Base-by-base conservation (phyloP, 208 protist species). In the Blastocrithidia nonstop region DNA sequence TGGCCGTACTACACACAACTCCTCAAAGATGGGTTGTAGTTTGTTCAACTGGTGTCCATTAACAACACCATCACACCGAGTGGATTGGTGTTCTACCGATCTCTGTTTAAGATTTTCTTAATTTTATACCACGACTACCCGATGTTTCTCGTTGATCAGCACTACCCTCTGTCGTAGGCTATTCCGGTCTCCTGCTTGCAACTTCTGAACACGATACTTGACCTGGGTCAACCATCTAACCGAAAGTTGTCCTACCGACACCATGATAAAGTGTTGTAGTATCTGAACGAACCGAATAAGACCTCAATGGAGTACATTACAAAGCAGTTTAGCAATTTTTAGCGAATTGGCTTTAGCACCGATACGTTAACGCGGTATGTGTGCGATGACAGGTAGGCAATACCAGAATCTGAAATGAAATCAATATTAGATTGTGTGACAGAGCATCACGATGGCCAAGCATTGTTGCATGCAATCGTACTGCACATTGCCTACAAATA, bases 61-160 rank as follows among this genome's bases (percentile, higher is more conserved):
- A 54, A 66, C 37, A 64, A 61, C 37, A 47, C 50, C 47, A 73
- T 92, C 44, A 68, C 76, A 5, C 55, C 66, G 25, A 85, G 71
- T 44, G 68, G 75, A 27, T 48, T 84, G 8, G 69, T 93, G 13
- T 92, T 91, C 50, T 90, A 86, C 73, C 93, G 91, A 66, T 55
- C 74, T 6, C 64, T 92, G 54, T 75, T 95, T 44, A 90, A 91
- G 60, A 66, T 98, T 15, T 68, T 98, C 28, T 61, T 98, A 22
- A 83, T 99, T 2, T 60, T 99, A 1, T 75, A 99, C 4, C 98
- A 99, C 61, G 98, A 99, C 73, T 99, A 99, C 72, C 96, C 97
- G 36, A 90, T 97, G 59, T 99, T 99, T 56, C 72, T 99, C 8
- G 98, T 96, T 69, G 72, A 94, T 6, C 97, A 98, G 60, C 96